phyloP scores from a whole-genome alignment of 2,329 filamentous ascomycete genomes.

The Arthrinium phaeospermum region DNA sequence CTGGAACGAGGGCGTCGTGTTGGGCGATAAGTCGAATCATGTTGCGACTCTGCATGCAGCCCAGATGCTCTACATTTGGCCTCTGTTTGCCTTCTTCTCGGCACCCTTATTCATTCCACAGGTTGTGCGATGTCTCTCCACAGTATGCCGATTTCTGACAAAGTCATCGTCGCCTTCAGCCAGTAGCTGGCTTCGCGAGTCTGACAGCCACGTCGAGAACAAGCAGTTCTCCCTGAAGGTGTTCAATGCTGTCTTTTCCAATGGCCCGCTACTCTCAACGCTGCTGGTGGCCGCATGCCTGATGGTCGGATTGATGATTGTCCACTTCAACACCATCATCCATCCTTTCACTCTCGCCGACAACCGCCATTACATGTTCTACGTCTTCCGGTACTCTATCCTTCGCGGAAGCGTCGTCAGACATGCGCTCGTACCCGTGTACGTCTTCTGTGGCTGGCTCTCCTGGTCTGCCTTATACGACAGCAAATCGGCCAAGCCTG shows the following conservation, averaged over 20 bases:
- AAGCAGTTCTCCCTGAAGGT: slow-evolving; percentile 22
- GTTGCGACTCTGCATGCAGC: slow-evolving; percentile 85
- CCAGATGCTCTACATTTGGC: slow-evolving; percentile 96
- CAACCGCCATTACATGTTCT: slow-evolving; percentile 97
- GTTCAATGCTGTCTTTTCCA: slow-evolving; percentile 37
- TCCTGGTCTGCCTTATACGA: slow-evolving; percentile 65
- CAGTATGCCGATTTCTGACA: not conserved
- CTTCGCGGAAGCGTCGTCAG: slow-evolving; percentile 67
- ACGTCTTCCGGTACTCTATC: slow-evolving; percentile 86
- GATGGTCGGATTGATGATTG: slow-evolving; percentile 49
- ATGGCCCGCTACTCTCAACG: slow-evolving; percentile 42
- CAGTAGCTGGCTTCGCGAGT: not conserved
- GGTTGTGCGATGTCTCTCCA: slow-evolving; percentile 43
- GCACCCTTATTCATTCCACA: slow-evolving; percentile 72
- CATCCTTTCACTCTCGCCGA: slow-evolving; percentile 97
- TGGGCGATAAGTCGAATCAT: slow-evolving; percentile 95
- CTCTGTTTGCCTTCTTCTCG: slow-evolving; percentile 89
- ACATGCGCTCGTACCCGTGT: slow-evolving; percentile 72
- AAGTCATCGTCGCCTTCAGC: not conserved
- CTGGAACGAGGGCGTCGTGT: slow-evolving; percentile 91
- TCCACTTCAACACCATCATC: slow-evolving; percentile 88
- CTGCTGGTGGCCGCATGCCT: slow-evolving; percentile 44
- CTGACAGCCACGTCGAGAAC: not conserved
- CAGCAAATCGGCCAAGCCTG: slow-evolving; percentile 13
- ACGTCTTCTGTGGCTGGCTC: slow-evolving; percentile 73